Conservation (phyloP, 2,329 filamentous ascomycete genomes). For the Atkinsonella hypoxylon region DNA sequence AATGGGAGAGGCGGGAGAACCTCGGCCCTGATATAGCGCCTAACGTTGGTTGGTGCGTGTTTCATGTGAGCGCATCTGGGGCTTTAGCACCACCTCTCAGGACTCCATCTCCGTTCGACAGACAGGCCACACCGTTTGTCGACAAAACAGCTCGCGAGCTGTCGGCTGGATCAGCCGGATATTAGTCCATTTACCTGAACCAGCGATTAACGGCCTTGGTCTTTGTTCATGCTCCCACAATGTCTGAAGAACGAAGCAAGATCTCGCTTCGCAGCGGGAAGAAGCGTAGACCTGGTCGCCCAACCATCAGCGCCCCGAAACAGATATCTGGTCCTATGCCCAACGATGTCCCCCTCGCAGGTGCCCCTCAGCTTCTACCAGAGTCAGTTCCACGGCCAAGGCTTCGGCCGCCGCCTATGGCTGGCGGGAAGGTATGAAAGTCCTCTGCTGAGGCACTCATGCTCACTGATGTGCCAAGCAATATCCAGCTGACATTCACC, state of each 20-base stretch:
- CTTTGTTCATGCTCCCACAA: conserved; percentile 18
- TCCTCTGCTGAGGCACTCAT: background rate
- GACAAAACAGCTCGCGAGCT: background rate
- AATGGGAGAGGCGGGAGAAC: conserved; percentile 10
- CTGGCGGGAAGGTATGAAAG: conserved; percentile 40
- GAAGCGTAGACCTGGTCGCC: conserved; percentile 37
- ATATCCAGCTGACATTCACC: conserved; percentile 14
- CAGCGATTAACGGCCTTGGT: background rate
- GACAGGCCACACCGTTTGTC: background rate
- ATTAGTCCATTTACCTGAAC: too few species aligned
- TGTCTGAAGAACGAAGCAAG: conserved; percentile 51
- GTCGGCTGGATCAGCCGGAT: background rate
- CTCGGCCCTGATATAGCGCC: conserved; percentile 6
- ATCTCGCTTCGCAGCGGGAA: conserved; percentile 50
- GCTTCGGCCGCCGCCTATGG: conserved; percentile 35
- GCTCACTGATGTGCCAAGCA: background rate
- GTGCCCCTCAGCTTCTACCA: conserved; percentile 11
- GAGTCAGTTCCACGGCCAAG: conserved; percentile 26
- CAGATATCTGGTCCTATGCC: conserved; percentile 51
- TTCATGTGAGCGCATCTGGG: background rate
- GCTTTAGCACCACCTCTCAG: background rate
- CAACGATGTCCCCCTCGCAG: conserved; percentile 31
- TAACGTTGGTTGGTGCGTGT: background rate
- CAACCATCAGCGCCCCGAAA: conserved; percentile 47
- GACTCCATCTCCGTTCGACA: background rate